Evolutionary conservation across 2,329 filamentous ascomycete genomes (phyloP), one percentile per base, ranked within the genome.

Genomic region (Pestalotiopsis sp.): DNA sequence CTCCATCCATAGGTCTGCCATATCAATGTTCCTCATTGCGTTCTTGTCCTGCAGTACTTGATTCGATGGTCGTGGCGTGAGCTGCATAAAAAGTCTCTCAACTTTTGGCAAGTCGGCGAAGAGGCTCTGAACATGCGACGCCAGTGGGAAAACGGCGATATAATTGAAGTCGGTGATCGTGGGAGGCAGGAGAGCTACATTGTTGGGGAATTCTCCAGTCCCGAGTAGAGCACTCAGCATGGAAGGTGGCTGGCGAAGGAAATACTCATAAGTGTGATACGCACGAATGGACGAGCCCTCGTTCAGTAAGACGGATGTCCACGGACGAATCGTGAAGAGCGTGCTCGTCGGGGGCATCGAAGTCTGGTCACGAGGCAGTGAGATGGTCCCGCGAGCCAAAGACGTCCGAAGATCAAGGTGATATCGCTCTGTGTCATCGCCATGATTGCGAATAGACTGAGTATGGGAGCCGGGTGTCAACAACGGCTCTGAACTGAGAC

Each of bases 281-380:
- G 89, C 91, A 68, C 86, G 85, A n/a, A 92, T 85, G 4, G 89
- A 93, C 0, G 91, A 93, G 9, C 92, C 91, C 80, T 95, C 92
- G 76, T 95, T 95, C 71, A 94, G 87, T 2, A 87, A 81, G 0
- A 94, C 74, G 20, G 87, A 85, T 0, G 83, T 85, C 92, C 93
- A 95, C 2, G 86, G 86, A 1, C 87, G 85, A n/a, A 87, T 81
- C 31, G 84, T 84, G 59, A 93, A 85, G 0, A 93, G 79, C 12
- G 76, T 77, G 71, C 78, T 80, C 2, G 78, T 75, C 0, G 75
- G 71, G 6, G 59, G 27, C 11, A 36, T 31, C 59, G 17, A 20
- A 20, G 31, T 4, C 6, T n/a, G 27, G 14, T 36, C 31, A 14
- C n/a, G 25, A 14, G 59, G 59, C 5, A 62, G 9, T 23, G 72